Base-by-base conservation (phyloP, 176 grass and related monocot genomes). In the Cymbopogon citratus region DNA sequence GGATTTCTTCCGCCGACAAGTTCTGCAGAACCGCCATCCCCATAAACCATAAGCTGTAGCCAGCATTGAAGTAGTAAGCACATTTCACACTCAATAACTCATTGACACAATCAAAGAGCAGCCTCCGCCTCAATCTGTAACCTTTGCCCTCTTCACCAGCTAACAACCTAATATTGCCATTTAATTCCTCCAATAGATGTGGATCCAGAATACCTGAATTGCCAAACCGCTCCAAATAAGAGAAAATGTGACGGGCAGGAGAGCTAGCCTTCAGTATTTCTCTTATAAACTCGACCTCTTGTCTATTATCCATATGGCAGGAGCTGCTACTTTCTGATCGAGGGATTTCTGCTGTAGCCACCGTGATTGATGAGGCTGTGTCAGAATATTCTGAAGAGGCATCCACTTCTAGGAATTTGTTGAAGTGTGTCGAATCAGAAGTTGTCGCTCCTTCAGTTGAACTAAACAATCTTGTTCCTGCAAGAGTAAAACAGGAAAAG, bases 61-160 rank as follows among this genome's bases (percentile, higher is more conserved):
- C 91, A 6, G 85, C 87, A 41, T 44, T 78, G 84, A 99, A 96
- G 68, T 90, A 99, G 76, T 87, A 85, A 6, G 68, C 52, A 12
- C 85, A 93, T 93, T 89, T 99, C 29, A 72, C 64, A 72, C 76
- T 90, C 81, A 99, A 43, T 28, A 84, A 88, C 75, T 99, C 93
- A 29, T 82, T 86, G 19, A 88, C 77, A 26, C 89, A 88, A 64
- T 93, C 97, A 85, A 99, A 91, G 54, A 99, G 84, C 80, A 99
- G 77, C 74, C 78, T 85, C 65, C 71, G 84, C 40, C 54, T 92
- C 71, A 88, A 74, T 86, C 77, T 81, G 7, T 66, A 63, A 73
- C 78, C 45, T 78, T 87, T 91, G 15, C 86, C 82, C 7, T 89
- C 92, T 60, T 93, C 72, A 65, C 64, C 31, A 25, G 45, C 76